Base-by-base conservation (phyloP, 164 flowering plant species). In the Vitis labrusca region DNA sequence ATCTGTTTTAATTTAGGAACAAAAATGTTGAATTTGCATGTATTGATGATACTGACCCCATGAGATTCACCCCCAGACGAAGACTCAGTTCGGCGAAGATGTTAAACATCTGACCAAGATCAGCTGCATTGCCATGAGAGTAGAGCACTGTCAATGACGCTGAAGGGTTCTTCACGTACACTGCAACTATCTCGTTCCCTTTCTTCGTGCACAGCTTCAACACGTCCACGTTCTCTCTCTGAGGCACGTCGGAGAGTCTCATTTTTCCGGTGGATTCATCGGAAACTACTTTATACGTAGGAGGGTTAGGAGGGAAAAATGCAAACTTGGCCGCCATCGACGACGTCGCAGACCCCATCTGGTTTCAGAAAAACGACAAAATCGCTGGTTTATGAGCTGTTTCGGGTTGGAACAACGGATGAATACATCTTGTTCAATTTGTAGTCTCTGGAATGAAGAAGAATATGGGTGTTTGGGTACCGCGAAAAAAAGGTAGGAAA, bases 71-170 rank as follows among this genome's bases (percentile, higher is more conserved):
- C 14, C 88, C 77, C 14, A 95, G 87, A 72, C 90, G 96, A 63
- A 81, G 55, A 74, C 94, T 91, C 64, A 92, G 98, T 76, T 92
- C 94, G 1, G 71, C 56, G 71, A 92, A 91, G 23, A 92, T 78
- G 64, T 90, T 87, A 67, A 76, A 89, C 91, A 95, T 89, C 88
- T 95, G 99, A 12, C 99, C 99, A 13, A 95, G 67, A 90, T 95
- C 99, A 58, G 97, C 91, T 0, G 98, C 98, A 76, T 94, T 94
- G 3, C 98, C 98, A 73, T 94, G 98, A 5, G 99, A 95, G 64
- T 95, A 95, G 48, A 95, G 75, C 50, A 95, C n/a, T 9, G 99
- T 95, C 57, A 90, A 59, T 58, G 78, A 71, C 16, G 99, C 95
- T 44, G 76, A 50, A 5, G 92, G 91, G 71, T 92, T 87, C 79